Conservation (phyloP, 1,284 basidiomycete genomes). For the Sparassis latifolia region DNA sequence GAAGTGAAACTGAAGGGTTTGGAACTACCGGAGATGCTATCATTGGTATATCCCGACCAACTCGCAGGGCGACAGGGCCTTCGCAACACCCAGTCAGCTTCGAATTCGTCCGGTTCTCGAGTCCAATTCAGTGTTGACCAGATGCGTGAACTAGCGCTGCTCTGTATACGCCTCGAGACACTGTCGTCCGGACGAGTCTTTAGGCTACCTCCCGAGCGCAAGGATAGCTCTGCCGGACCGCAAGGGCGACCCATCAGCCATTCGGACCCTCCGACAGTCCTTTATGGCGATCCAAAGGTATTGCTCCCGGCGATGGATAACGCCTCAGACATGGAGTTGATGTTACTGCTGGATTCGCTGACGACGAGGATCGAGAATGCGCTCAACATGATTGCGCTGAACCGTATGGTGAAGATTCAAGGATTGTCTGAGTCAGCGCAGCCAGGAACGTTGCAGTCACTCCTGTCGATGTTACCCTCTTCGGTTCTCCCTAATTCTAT, state of each 20-base stretch:
- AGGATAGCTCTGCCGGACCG: conserved; percentile 37
- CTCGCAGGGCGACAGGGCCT: conserved; percentile 72
- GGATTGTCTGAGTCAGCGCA: not conserved
- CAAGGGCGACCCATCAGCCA: conserved; percentile 25
- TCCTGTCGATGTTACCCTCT: too few species aligned
- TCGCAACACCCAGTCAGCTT: conserved; percentile 12
- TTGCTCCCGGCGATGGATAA: conserved; percentile 74
- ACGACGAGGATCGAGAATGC: conserved; percentile 78
- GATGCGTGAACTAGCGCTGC: conserved; percentile 68
- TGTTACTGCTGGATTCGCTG: conserved; percentile 70
- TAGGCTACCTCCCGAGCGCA: conserved; percentile 40
- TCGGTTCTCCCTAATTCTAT: too few species aligned
- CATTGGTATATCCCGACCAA: conserved; percentile 76
- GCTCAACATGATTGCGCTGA: conserved; percentile 49
- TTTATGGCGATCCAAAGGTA: conserved; percentile 56
- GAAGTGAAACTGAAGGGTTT: conserved; percentile 93
- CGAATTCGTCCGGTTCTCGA: conserved; percentile 43
- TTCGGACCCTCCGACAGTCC: conserved; percentile 27
- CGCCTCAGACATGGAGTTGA: conserved; percentile 72
- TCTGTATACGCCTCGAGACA: conserved; percentile 83
- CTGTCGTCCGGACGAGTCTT: conserved; percentile 66
- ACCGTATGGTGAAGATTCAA: conserved; percentile 15
- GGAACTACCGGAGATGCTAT: conserved; percentile 84
- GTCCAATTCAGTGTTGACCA: conserved; percentile 73
- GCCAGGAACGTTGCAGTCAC: too few species aligned